Base-by-base conservation (phyloP, 108 stramenopile species). In the Fragilaria crotonensis region DNA sequence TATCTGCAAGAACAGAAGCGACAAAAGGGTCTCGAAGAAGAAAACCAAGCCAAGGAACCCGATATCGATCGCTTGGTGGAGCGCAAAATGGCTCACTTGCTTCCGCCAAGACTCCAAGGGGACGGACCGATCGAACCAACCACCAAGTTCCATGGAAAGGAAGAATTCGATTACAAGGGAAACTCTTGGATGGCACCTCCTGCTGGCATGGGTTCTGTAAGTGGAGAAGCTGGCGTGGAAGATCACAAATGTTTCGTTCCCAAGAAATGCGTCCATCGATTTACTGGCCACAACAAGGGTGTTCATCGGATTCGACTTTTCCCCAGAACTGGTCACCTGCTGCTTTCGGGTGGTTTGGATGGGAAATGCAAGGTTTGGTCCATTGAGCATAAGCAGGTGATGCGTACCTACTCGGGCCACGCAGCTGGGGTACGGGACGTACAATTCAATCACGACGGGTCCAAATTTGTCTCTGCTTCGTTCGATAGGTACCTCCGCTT, bases 371-470 rank as follows among this genome's bases (percentile, higher is more conserved):
- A 94, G 61, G 78, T 96, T 31, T 98, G 95, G 95, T 78, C 79
- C 54, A 77, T 90, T 44, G 47, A 33, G 21, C 73, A 63, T 0
- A 50, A 83, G 25, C 65, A 75, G 36, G 65, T 87, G 31, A 84
- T 94, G 87, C 66, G 97, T 46, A 96, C 95, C 4, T 99, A 99
- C 70, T 45, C 64, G 9, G 99, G 99, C 3, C 99, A 99, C 77
- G 63, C 73, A 2, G 95, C 94, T 1, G 97, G 84, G 1, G 94
- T 98, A 7, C 80, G 96, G 7, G 94, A 96, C 73, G 84, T 93
- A 1, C 76, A 89, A 63, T 98, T 97, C 76, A 89, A 90, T 68
- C 62, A 85, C 54, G 82, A 83, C 73, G 97, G 97, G 0, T 65
- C 67, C 45, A 77, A 74, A 60, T 98, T 98, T 66, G 76, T 95